Evolutionary conservation across 2,329 filamentous ascomycete species (phyloP), one percentile per base, ranked within the genome.

Genomic region (Endoconidiophora polonica): DNA sequence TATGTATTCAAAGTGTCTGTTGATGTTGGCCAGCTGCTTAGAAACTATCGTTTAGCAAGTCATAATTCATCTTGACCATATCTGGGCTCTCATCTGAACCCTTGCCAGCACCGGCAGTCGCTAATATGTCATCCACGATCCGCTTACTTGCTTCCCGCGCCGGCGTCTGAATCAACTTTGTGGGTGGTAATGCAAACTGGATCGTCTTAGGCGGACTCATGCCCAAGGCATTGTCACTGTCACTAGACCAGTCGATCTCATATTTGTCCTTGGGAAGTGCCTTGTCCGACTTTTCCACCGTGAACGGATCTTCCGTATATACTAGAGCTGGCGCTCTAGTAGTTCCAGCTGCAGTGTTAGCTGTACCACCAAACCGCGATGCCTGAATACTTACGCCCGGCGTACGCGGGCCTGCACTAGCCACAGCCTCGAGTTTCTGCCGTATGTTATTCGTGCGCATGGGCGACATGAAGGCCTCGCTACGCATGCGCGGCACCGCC

Each of bases 181-280:
- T 83, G 48, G 82, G 81, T 46, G 83, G 83, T 44, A 26, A 18
- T 42, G 83, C 81, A 62, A 93, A 93, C 59, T 88, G 83, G 54
- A 93, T 88, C 9, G 86, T 91, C 70, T 96, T 96, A 0, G 91
- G 91, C 26, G 91, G 91, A 59, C 86, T 94, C 65, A 87, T 81
- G 4, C 81, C 85, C 22, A 71, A 72, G 38, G 76, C 76, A 7
- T 78, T 76, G 24, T 83, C 81, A 50, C 78, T 79, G 54, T 87
- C 81, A 58, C 79, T 83, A 48, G 88, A 81, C 81, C 86, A 91
- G 16, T 70, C 72, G 51, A 79, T 76, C 59, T 81, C 77, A 48
- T 76, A 73, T 52, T 61, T 53, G 10, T 48, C 40, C 22, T 43
- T 66, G 24, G 63, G 61, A 51, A 59, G 59, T 16, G 57, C 60